Evolutionary conservation across 768 basidiomycete genomes (phyloP).

Genomic region (Boletus edulis): DNA sequence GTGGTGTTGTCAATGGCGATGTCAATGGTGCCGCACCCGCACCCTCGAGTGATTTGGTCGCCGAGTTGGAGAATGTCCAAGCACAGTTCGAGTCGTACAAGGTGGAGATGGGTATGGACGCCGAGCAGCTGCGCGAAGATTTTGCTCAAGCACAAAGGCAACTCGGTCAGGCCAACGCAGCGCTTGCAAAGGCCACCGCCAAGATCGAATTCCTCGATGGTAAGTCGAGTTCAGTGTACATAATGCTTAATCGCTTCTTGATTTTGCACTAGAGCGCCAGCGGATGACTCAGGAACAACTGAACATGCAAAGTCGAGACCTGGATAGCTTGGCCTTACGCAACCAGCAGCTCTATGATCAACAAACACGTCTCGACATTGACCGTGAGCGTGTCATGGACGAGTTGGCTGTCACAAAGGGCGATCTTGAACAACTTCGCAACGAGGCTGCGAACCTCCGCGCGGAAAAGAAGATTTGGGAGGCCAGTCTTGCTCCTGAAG

Average conservation of each 20-base stretch:
- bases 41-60: constrained; percentile 40
- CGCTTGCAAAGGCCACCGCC: constrained; percentile 81
- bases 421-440: constrained; percentile 72
- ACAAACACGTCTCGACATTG: constrained; percentile 71
- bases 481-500: constrained; percentile 43
- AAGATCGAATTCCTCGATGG: constrained; percentile 78
- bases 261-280: constrained; percentile 54
- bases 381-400: constrained; percentile 65
- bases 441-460: constrained; percentile 82
- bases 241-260: neutral
- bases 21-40: constrained; percentile 25
- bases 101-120: constrained; percentile 78
- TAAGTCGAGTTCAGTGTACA: constrained; percentile 29
- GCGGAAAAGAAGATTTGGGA: constrained; percentile 96
- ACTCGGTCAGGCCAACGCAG: constrained; percentile 57
- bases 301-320: constrained; percentile 56
- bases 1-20: constrained; percentile 30
- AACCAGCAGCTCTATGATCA: constrained; percentile 74
- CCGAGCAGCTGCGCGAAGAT: constrained; percentile 70
- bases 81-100: constrained; percentile 78
- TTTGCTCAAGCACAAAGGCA: constrained; percentile 63
- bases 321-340: constrained; percentile 64
- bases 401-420: constrained; percentile 59
- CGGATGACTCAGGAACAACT: constrained; percentile 71
- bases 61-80: constrained; percentile 71